phyloP scores from a whole-genome alignment of 768 basidiomycete species.

The Russula emetica region DNA sequence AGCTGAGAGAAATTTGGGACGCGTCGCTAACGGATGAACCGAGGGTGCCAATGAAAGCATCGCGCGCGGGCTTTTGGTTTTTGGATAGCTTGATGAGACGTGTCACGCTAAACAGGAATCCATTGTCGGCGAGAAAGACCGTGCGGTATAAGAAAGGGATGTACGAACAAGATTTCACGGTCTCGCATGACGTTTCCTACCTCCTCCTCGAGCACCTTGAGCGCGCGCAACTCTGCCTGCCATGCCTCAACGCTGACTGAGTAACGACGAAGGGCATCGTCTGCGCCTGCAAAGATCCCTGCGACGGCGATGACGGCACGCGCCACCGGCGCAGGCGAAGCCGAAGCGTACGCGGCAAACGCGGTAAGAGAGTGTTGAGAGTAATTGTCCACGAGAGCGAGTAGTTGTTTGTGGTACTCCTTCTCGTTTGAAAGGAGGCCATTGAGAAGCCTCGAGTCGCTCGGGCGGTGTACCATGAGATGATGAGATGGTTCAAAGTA shows the following conservation, averaged over 20 bases:
- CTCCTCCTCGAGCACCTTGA: constrained; percentile 71
- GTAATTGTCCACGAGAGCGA: constrained; percentile 47
- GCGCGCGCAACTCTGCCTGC: constrained; percentile 52
- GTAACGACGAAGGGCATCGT: constrained; percentile 65
- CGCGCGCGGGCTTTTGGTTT: constrained; percentile 43
- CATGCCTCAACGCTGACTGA: constrained; percentile 58
- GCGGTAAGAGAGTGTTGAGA: constrained; percentile 60
- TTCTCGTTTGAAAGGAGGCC: constrained; percentile 69
- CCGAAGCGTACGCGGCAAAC: constrained; percentile 68
- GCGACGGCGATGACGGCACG: constrained; percentile 52
- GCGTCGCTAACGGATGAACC: constrained; percentile 44
- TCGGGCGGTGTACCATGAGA: constrained; percentile 64
- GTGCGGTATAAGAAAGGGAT: neutral
- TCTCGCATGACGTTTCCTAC: constrained; percentile 66
- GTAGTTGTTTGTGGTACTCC: constrained; percentile 61
- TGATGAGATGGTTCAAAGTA: constrained; percentile 30
- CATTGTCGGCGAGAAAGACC: neutral
- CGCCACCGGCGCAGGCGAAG: constrained; percentile 53
- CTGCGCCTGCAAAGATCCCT: constrained; percentile 54
- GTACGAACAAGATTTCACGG: constrained; percentile 69
- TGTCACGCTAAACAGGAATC: constrained; percentile 50
- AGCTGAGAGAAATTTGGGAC: constrained; percentile 24
- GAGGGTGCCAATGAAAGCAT: constrained; percentile 36
- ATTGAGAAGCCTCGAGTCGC: constrained; percentile 66
- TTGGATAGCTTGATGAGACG: constrained; percentile 77